Percentiles rank a stretch among this genome's conserved stretches.
phyloP scores from a whole-genome alignment of 2,329 filamentous ascomycete species.

The Cyanodermella asteris region DNA sequence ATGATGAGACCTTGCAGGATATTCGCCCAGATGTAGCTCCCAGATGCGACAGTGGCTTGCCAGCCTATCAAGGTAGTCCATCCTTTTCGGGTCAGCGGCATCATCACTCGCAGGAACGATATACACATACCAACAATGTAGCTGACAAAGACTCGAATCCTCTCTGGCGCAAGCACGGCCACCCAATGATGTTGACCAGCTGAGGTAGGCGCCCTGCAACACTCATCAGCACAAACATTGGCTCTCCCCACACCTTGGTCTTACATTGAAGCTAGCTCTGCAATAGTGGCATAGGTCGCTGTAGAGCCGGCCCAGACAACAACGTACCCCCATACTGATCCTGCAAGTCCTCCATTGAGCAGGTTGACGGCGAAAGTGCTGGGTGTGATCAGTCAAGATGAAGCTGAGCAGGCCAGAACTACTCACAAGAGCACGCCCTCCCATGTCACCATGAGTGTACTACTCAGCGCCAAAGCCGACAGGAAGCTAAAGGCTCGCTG shows the following conservation, averaged over 20 bases:
- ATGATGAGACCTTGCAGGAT: slow-evolving; percentile 16
- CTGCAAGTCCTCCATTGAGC: not conserved
- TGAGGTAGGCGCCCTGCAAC: not conserved
- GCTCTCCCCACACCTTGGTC: not conserved
- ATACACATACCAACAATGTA: too few species aligned
- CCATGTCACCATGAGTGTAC: slow-evolving; percentile 18
- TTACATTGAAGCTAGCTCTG: not conserved
- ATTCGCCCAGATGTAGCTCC: slow-evolving; percentile 14
- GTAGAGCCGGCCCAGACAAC: not conserved
- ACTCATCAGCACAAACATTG: not conserved
- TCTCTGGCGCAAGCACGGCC: slow-evolving; percentile 10
- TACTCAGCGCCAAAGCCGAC: slow-evolving; percentile 17
- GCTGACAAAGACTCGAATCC: slow-evolving; percentile 14
- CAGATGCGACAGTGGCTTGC: slow-evolving; percentile 16
- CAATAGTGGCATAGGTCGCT: not conserved
- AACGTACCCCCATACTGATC: not conserved
- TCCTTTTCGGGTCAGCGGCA: too few species aligned
- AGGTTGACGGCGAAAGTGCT: not conserved
- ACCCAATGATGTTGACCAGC: slow-evolving; percentile 6
- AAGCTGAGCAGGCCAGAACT: too few species aligned
- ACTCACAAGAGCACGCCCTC: slow-evolving; percentile 11
- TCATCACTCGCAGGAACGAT: too few species aligned
- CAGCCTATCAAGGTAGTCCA: slow-evolving; percentile 18
- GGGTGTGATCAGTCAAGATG: not conserved
- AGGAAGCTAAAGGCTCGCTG: slow-evolving; percentile 15